Conservation (phyloP, 768 basidiomycete species). For the Termitomyces sp. region DNA sequence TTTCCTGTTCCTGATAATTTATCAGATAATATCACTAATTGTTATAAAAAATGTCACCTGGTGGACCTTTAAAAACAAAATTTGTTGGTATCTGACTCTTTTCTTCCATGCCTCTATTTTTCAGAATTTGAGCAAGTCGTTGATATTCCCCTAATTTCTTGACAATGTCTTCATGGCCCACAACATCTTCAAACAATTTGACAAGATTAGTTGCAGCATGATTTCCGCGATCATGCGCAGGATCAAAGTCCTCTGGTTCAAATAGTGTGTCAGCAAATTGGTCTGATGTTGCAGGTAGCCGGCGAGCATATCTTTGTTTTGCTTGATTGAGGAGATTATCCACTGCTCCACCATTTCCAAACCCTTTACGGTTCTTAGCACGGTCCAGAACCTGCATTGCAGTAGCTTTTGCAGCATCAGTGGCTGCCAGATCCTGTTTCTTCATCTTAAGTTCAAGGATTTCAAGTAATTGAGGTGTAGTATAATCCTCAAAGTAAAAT, state of each 20-base stretch:
- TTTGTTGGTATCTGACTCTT: neutral
- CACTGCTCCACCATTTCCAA: constrained; percentile 1
- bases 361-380: neutral
- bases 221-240: constrained; percentile 46
- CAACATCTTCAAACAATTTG: constrained; percentile 18
- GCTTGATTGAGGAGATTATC: neutral
- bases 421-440: neutral
- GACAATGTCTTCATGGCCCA: neutral
- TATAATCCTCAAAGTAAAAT: constrained; percentile 1
- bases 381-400: neutral
- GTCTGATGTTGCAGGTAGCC: neutral
- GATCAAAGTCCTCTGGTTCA: constrained; percentile 50
- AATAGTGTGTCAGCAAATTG: neutral
- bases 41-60: neutral
- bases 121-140: neutral
- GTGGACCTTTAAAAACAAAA: constrained; percentile 1
- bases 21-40: neutral
- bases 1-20: constrained; percentile 50
- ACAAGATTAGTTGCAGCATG: constrained; percentile 45
- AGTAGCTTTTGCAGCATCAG: neutral
- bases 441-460: neutral
- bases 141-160: neutral
- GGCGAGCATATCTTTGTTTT: neutral
- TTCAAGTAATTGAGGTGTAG: neutral
- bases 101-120: neutral